phyloP scores from a whole-genome alignment of 2,329 filamentous ascomycete species.

The Dryadomyces quercus-mongolicae region DNA sequence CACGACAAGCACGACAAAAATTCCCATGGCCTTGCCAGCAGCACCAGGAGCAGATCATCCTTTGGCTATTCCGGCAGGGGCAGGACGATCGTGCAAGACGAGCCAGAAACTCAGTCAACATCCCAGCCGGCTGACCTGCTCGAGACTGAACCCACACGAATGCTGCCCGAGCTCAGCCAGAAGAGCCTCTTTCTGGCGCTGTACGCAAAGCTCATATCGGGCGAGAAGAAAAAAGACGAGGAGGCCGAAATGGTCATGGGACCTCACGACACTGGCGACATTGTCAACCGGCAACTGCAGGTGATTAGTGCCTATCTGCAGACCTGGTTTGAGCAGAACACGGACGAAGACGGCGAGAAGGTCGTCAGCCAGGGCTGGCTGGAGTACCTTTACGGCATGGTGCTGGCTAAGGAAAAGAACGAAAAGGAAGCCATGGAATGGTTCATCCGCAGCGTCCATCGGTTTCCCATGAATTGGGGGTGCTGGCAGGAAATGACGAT shows the following conservation, averaged over 20 bases:
- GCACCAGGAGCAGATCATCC: neutral
- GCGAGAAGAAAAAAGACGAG: constrained; percentile 93
- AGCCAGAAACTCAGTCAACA: neutral
- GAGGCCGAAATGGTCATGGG: constrained; percentile 96
- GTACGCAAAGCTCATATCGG: constrained; percentile 85
- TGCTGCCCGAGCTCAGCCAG: constrained; percentile 58
- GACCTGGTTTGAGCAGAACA: constrained; percentile 63
- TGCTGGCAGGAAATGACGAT: constrained; percentile 89
- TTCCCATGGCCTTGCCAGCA: neutral
- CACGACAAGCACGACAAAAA: neutral
- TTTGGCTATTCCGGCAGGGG: too few species aligned
- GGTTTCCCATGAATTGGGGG: constrained; percentile 93
- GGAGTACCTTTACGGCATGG: constrained; percentile 80
- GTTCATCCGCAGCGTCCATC: constrained; percentile 76
- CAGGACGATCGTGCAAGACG: neutral
- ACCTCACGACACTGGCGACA: constrained; percentile 75
- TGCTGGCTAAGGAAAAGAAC: constrained; percentile 83
- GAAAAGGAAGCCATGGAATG: constrained; percentile 74
- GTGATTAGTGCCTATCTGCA: constrained; percentile 65
- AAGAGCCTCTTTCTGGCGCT: constrained; percentile 85
- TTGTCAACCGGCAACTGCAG: constrained; percentile 73
- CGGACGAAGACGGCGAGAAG: constrained; percentile 44
- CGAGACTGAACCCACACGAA: constrained; percentile 11
- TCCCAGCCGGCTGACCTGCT: neutral
- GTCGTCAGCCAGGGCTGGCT: constrained; percentile 77